A percentile compares a stretch with the other conserved stretches of the same genome.
These are phyloP conservation scores for Fraxinus baroniana DNA, from an alignment of 305 asterid species.

Conservation along the genomic window DNA sequence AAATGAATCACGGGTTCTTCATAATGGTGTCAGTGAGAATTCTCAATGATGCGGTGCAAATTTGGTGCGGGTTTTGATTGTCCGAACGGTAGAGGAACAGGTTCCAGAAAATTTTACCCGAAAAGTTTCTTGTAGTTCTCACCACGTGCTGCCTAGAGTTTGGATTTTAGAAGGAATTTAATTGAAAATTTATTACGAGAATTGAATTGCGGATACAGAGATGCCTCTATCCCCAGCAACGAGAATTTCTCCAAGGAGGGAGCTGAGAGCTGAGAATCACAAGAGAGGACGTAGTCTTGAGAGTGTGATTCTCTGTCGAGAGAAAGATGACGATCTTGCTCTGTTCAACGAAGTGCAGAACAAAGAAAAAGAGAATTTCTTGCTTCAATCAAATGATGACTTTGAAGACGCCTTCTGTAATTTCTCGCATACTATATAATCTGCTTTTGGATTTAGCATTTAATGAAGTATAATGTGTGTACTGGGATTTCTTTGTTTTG, in stretches of 20 bases:
- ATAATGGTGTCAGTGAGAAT: conserved; percentile 12
- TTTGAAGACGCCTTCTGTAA: conserved; percentile 74
- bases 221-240: conserved; percentile 92
- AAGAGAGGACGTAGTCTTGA: conserved; percentile 88
- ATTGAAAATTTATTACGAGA: conserved; percentile 26
- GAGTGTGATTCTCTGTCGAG: conserved; percentile 53
- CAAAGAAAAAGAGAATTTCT: conserved; percentile 76
- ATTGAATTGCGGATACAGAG: conserved; percentile 23
- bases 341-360: conserved; percentile 87
- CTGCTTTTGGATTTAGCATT: conserved; percentile 21
- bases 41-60: conserved; percentile 24
- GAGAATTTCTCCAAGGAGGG: conserved; percentile 84
- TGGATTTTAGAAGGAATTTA: conserved; percentile 32
- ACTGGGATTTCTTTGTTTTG: conserved; percentile 15
- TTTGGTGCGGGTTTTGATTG: conserved; percentile 30
- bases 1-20: conserved; percentile 14
- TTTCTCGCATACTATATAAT: conserved; percentile 20
- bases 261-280: conserved; percentile 66
- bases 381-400: conserved; percentile 72
- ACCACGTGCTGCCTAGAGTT: conserved; percentile 30
- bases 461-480: conserved; percentile 12
- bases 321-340: conserved; percentile 87
- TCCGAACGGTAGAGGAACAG: conserved; percentile 22
- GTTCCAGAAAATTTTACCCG: conserved; percentile 7
- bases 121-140: conserved; percentile 18